These are phyloP conservation scores for Pleoardoris graminearum DNA, from an alignment of 2,329 filamentous ascomycete genomes.

Conservation along the genomic window DNA sequence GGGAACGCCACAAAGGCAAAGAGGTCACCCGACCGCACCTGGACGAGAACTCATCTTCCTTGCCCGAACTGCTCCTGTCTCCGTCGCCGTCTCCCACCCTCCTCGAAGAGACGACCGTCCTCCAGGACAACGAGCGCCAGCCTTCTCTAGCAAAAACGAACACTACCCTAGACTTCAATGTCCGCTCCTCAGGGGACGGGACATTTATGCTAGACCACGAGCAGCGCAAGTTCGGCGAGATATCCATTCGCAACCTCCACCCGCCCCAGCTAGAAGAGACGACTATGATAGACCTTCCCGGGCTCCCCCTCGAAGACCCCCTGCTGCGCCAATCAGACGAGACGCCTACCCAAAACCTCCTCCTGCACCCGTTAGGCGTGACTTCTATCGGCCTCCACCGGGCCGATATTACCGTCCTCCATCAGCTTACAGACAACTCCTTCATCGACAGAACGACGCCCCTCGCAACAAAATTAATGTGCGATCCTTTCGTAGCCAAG, in stretches of 20 bases:
- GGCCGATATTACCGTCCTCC: not conserved
- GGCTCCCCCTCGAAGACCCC: constrained; percentile 7
- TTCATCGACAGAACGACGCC: constrained; percentile 8
- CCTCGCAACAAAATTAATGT: constrained; percentile 16
- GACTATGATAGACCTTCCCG: constrained; percentile 6
- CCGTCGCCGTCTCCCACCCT: not conserved
- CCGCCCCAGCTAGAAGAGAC: constrained; percentile 3
- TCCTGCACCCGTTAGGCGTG: constrained; percentile 1
- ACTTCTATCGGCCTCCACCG: constrained; percentile 7
- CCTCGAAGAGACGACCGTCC: constrained; percentile 13
- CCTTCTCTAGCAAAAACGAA: constrained; percentile 22
- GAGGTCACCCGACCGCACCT: constrained; percentile 17
- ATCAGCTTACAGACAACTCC: not conserved
- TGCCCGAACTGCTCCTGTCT: constrained; percentile 3
- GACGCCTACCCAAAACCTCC: constrained; percentile 6
- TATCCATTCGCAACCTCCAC: constrained; percentile 5
- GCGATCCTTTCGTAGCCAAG: constrained; percentile 19
- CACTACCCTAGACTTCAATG: constrained; percentile 23
- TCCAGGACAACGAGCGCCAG: constrained; percentile 9
- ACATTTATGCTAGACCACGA: constrained; percentile 11
- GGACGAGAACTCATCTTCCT: constrained; percentile 10
- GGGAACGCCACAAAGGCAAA: constrained; percentile 36
- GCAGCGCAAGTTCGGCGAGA: constrained; percentile 9
- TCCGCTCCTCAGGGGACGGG: constrained; percentile 10
- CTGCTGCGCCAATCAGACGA: constrained; percentile 7